Base-by-base conservation (phyloP, 768 basidiomycete genomes). In the Kwoniella newhampshirensis region DNA sequence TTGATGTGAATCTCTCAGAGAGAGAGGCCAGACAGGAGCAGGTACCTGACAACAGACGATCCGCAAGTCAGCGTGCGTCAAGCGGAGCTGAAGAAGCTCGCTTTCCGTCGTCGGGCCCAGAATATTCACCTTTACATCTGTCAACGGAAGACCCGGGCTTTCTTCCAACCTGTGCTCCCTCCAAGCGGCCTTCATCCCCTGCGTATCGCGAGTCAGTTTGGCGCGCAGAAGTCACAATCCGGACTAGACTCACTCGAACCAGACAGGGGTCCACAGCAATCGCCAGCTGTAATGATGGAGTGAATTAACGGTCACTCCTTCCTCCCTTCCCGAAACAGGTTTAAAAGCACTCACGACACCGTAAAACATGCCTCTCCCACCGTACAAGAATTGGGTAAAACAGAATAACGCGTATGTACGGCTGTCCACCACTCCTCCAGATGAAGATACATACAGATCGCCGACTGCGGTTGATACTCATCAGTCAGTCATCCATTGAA, bases 341-440 rank as follows among this genome's bases (percentile, higher is more conserved):
- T n/a, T 15, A 20, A 7, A 7, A 43, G 18, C 20, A 56, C 54
- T 48, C n/a, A 56, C 54, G 12, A 30, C 41, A 37, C 61, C 60
- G 20, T 65, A 65, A 13, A 56, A 51, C 27, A 62, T 63, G 6
- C 67, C 67, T 45, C 67, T 37, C 3, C 58, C 61, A 27, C 63
- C 67, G 36, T 65, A 68, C 15, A 68, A 35, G 32, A 64, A 55
- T 20, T 62, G 51, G 41, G 64, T 64, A 13, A 68, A 41, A 43
- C 48, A 55, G 32, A 64, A 68, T 47, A 30, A 3, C 40, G 17
- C 4, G 44, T 46, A 9, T 40, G n/a, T 13, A 61, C 49, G 1
- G n/a, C n/a, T n/a, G n/a, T n/a, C 60, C 63, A 4, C 63, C 66
- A 4, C 18, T 20, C 15, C 21, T 32, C 8, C n/a, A n/a, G n/a